Conservation (phyloP, 768 basidiomycete genomes). For the Auricularia heimuer region DNA sequence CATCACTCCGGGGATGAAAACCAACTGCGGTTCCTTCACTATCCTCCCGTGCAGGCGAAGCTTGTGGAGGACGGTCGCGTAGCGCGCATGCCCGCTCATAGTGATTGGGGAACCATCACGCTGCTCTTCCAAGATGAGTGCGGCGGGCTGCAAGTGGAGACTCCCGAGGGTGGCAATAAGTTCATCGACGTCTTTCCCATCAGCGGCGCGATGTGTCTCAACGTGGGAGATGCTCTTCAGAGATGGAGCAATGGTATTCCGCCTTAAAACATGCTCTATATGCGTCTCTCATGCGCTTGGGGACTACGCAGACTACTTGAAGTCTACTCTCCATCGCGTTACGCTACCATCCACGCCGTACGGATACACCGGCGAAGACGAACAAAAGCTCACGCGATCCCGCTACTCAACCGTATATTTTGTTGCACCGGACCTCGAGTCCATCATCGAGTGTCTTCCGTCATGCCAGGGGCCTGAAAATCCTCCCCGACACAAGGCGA, state of each 20-base stretch:
- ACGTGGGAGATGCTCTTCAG: neutral
- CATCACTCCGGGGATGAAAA: conserved; percentile 38
- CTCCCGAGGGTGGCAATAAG: conserved; percentile 34
- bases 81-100: conserved; percentile 32
- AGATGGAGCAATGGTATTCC: neutral
- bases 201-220: conserved; percentile 3
- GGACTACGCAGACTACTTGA: neutral
- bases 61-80: conserved; percentile 28
- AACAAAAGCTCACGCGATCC: neutral
- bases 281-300: neutral
- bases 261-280: neutral
- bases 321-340: neutral
- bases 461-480: neutral
- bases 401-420: neutral
- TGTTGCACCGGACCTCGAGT: neutral
- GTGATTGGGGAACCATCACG: conserved; percentile 49
- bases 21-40: conserved; percentile 48
- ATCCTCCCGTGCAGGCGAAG: conserved; percentile 33
- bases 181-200: conserved; percentile 15
- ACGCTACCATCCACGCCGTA: neutral
- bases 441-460: neutral
- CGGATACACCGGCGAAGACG: neutral
- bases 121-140: conserved; percentile 50
- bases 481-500: neutral
- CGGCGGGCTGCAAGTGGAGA: conserved; percentile 55